Evolutionary conservation across 148 eudicot genomes (phyloP).

Genomic region (Pouteria glomerata): DNA sequence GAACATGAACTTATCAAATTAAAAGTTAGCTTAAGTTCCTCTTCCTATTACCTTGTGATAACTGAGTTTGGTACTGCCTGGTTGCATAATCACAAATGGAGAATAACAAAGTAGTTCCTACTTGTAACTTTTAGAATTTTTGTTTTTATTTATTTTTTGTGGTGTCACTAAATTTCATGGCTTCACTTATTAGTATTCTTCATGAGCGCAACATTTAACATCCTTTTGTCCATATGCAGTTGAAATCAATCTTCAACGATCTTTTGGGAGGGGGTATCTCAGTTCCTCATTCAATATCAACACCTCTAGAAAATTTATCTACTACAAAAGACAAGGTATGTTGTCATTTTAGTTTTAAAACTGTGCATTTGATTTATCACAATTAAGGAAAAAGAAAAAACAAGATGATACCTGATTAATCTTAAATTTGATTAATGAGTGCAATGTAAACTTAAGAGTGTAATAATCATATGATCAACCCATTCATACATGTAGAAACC

Average conservation of each 20-base stretch:
- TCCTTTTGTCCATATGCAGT: conserved; percentile 25
- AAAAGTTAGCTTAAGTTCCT: not conserved
- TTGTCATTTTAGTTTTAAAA: not conserved
- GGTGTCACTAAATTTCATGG: not conserved
- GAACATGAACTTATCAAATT: too few relatives aligned
- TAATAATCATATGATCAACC: too few relatives aligned
- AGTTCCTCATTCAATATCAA: conserved; percentile 23
- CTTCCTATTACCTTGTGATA: not conserved
- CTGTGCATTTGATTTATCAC: not conserved
- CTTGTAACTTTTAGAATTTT: not conserved
- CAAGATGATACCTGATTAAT: too few relatives aligned
- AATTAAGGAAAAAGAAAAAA: too few relatives aligned
- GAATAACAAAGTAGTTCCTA: not conserved
- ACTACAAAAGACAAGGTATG: conserved; percentile 36
- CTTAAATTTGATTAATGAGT: too few relatives aligned
- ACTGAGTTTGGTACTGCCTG: not conserved
- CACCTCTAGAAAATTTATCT: conserved; percentile 28
- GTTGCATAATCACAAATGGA: not conserved
- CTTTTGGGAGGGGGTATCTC: conserved; percentile 25
- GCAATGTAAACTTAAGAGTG: too few relatives aligned
- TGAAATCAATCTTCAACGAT: conserved; percentile 31
- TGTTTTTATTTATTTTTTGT: too few relatives aligned
- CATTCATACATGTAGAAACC: too few relatives aligned
- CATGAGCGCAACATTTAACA: not conserved
- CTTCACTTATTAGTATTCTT: not conserved